These are phyloP conservation scores for Cryptosporidium sp. DNA, from an alignment of 169 alveolate genomes.

Conservation along the genomic window DNA sequence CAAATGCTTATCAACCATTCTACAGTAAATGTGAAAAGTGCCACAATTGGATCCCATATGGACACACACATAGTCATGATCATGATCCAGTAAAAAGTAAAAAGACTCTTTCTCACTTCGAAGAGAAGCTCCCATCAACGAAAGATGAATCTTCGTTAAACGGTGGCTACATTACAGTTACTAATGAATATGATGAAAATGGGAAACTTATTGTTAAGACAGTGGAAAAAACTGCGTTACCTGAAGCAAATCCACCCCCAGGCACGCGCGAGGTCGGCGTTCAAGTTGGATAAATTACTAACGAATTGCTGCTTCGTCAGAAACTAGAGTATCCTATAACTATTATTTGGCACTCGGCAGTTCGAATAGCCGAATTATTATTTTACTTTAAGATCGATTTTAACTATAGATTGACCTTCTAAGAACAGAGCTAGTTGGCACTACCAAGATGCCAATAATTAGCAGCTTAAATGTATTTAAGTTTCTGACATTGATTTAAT, in stretches of 20 bases:
- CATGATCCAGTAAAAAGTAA: not conserved
- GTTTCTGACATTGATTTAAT: too few species aligned
- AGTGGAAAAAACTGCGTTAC: not conserved
- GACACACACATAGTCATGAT: not conserved
- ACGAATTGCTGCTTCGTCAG: not conserved
- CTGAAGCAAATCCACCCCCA: not conserved
- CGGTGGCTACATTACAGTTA: not conserved
- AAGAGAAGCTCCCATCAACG: not conserved
- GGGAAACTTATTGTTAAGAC: not conserved
- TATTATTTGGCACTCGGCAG: not conserved
- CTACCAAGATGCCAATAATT: too few species aligned
- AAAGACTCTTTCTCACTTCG: not conserved
- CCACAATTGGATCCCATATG: slow-evolving; percentile 25
- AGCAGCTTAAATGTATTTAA: not conserved
- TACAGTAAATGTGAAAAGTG: slow-evolving; percentile 10
- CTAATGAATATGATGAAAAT: not conserved
- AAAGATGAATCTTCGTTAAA: too few species aligned
- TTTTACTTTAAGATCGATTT: too few species aligned
- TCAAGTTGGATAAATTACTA: too few species aligned
- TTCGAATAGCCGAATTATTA: not conserved
- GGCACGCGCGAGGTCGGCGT: not conserved
- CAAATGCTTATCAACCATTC: not conserved
- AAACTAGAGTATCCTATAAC: not conserved
- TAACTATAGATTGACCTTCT: not conserved
- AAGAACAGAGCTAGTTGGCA: not conserved